These are phyloP conservation scores for Dactylellina parvicollis DNA, from an alignment of 2,329 filamentous ascomycete genomes.

Conservation along the genomic window DNA sequence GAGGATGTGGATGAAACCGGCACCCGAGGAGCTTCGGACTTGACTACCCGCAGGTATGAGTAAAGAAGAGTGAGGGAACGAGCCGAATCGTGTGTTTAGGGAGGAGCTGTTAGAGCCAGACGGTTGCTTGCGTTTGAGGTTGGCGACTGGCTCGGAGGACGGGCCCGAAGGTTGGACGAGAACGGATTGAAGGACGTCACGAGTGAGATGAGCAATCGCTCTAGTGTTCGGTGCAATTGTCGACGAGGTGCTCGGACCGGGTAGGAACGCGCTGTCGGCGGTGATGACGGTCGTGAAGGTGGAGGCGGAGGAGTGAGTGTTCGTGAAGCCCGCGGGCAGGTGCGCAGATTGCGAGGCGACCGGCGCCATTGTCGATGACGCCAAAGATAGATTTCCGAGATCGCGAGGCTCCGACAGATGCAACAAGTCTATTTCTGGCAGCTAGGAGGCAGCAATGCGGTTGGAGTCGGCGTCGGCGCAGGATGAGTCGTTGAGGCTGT, in stretches of 20 bases:
- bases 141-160: slow-evolving; percentile 39
- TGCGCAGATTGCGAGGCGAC: slow-evolving; percentile 19
- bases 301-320: neutral
- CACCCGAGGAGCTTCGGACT: slow-evolving; percentile 38
- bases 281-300: slow-evolving; percentile 13
- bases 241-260: slow-evolving; percentile 6
- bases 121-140: slow-evolving; percentile 47
- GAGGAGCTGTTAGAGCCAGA: slow-evolving; percentile 60
- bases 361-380: slow-evolving; percentile 21
- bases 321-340: neutral
- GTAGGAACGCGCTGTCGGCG: slow-evolving; percentile 45
- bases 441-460: neutral
- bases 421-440: neutral
- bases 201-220: slow-evolving; percentile 50
- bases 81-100: slow-evolving; percentile 92
- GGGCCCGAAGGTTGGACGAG: slow-evolving; percentile 29
- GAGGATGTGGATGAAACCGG: slow-evolving; percentile 79
- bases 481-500: slow-evolving; percentile 18
- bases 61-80: slow-evolving; percentile 81
- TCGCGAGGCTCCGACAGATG: slow-evolving; percentile 5
- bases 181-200: slow-evolving; percentile 40
- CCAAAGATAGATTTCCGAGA: neutral
- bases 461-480: slow-evolving; percentile 28
- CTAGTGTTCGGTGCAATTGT: slow-evolving; percentile 36
- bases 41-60: slow-evolving; percentile 70